Percentiles rank a stretch among this genome's conserved stretches.
These are phyloP conservation scores for Cutaneotrichosporon sp. DNA, from an alignment of 1,284 basidiomycete genomes.

Conservation along the genomic window DNA sequence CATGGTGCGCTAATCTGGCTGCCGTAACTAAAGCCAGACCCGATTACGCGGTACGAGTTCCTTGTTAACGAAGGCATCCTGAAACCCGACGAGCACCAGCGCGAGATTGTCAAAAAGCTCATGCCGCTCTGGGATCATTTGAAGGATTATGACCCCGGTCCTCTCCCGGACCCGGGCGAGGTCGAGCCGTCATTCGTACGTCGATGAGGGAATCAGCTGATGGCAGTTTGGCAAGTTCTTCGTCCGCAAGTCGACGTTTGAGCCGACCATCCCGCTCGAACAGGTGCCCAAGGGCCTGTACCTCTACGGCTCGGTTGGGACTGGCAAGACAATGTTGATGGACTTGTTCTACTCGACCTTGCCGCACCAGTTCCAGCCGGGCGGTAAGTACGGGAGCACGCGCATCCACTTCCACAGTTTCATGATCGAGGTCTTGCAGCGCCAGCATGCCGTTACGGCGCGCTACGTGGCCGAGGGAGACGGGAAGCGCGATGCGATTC, in stretches of 20 bases:
- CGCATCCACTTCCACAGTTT: constrained; percentile 97
- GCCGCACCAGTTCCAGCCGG: constrained; percentile 63
- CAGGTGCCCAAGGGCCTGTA: constrained; percentile 83
- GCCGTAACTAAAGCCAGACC: constrained; percentile 33
- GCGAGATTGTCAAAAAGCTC: constrained; percentile 74
- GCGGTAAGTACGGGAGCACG: constrained; percentile 59
- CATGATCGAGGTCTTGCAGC: constrained; percentile 98
- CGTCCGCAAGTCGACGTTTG: constrained; percentile 51
- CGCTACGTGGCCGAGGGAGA: constrained; percentile 56
- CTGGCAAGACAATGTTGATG: constrained; percentile 97
- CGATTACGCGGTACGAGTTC: constrained; percentile 65
- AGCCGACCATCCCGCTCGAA: constrained; percentile 50
- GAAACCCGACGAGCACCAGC: constrained; percentile 77
- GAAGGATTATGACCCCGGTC: constrained; percentile 67
- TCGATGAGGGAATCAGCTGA: constrained; percentile 7
- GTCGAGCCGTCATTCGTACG: constrained; percentile 37
- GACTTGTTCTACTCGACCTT: constrained; percentile 93
- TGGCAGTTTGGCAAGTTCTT: constrained; percentile 65
- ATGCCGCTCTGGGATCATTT: constrained; percentile 77
- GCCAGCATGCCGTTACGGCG: constrained; percentile 65
- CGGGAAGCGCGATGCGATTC: constrained; percentile 70
- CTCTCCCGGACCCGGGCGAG: constrained; percentile 57
- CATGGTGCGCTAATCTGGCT: constrained; percentile 14
- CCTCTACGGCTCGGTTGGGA: constrained; percentile 96
- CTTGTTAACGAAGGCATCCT: constrained; percentile 72